phyloP scores from a whole-genome alignment of 176 grass and related monocot species.

The Paspalum vaginatum region DNA sequence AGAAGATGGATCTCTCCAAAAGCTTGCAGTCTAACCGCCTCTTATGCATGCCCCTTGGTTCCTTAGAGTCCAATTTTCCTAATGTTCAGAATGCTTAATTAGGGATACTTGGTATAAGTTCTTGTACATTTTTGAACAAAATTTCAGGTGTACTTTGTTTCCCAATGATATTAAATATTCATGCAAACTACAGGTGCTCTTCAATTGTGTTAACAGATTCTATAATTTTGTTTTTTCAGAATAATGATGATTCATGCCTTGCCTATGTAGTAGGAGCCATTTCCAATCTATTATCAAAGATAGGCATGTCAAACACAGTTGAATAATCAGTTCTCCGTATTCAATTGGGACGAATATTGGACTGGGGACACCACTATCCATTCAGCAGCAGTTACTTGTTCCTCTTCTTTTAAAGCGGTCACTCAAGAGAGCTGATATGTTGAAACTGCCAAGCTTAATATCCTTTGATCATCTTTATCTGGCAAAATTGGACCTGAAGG shows the following conservation, averaged over 20 bases:
- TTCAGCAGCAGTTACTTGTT: slow-evolving; percentile 87
- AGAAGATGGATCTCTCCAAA: background rate
- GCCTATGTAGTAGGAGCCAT: slow-evolving; percentile 91
- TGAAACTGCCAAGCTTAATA: slow-evolving; percentile 81
- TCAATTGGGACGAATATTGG: slow-evolving; percentile 82
- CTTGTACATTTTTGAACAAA: background rate
- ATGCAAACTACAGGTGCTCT: background rate
- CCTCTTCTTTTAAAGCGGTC: slow-evolving; percentile 89
- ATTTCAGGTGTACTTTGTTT: background rate
- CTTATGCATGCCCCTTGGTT: background rate
- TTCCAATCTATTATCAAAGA: slow-evolving; percentile 87
- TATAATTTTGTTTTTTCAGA: slow-evolving; percentile 61
- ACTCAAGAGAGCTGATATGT: slow-evolving; percentile 83
- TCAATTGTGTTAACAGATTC: slow-evolving; percentile 32
- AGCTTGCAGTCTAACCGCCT: background rate
- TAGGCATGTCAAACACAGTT: slow-evolving; percentile 67
- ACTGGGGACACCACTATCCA: slow-evolving; percentile 75
- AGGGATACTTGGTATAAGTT: slow-evolving; percentile 9
- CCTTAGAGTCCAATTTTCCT: background rate
- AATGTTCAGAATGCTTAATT: slow-evolving; percentile 3
- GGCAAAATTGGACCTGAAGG: slow-evolving; percentile 94
- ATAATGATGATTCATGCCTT: slow-evolving; percentile 93
- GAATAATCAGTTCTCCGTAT: slow-evolving; percentile 76
- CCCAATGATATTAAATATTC: background rate
- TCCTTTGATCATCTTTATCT: slow-evolving; percentile 79